Conservation (phyloP, 257 asterid genomes). For the Anisodus acutangulus region DNA sequence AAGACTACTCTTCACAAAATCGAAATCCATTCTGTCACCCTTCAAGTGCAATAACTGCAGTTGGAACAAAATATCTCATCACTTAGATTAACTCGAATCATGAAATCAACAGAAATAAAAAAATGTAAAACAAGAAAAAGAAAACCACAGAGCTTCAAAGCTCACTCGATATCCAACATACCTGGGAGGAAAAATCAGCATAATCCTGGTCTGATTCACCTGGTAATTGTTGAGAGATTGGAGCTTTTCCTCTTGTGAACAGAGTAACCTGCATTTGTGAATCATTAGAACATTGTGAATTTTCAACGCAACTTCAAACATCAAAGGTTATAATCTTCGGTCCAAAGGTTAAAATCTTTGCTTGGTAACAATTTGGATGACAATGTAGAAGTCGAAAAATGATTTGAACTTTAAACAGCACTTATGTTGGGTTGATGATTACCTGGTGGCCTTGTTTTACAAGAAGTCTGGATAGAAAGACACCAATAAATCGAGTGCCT, state of each 20-base stretch:
- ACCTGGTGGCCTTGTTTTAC: slow-evolving; percentile 99
- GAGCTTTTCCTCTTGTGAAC: slow-evolving; percentile 97
- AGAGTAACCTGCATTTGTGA: slow-evolving; percentile 73
- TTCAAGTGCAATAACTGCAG: slow-evolving; percentile 86
- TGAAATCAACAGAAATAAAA: not conserved
- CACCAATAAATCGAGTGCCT: slow-evolving; percentile 93
- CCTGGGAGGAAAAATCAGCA: slow-evolving; percentile 80
- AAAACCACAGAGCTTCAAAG: not conserved
- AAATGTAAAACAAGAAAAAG: not conserved
- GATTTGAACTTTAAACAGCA: not conserved
- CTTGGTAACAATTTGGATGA: not conserved
- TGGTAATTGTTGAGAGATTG: slow-evolving; percentile 87
- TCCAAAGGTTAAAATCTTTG: no score
- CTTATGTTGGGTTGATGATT: not conserved
- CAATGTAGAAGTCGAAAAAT: not conserved
- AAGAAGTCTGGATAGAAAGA: slow-evolving; percentile 91
- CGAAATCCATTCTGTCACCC: slow-evolving; percentile 91
- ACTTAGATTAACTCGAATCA: not conserved
- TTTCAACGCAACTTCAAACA: not conserved
- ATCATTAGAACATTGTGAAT: not conserved
- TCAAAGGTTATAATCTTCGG: not conserved
- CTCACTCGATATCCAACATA: slow-evolving; percentile 33
- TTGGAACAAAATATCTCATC: not conserved
- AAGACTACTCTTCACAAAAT: slow-evolving; percentile 88
- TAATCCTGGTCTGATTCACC: slow-evolving; percentile 83